These are phyloP conservation scores for Wickerhamomyces tratensis DNA, from an alignment of 805 yeast species.

Conservation along the genomic window DNA sequence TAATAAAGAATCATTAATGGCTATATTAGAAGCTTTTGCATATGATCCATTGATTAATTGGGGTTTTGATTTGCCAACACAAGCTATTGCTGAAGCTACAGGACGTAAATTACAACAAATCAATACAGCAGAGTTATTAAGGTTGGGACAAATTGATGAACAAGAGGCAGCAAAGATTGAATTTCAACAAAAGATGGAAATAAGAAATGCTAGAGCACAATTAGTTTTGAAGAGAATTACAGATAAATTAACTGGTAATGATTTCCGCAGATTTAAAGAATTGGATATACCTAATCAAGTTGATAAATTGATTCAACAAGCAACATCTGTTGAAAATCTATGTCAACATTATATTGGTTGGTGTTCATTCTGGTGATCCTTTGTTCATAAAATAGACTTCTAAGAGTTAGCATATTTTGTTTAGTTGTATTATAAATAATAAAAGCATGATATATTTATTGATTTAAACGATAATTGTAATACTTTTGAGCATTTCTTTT, in stretches of 20 bases:
- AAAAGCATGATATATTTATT: no score
- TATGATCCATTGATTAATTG: conserved; percentile 97
- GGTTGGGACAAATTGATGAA: conserved; percentile 68
- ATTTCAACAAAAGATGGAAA: conserved; percentile 57
- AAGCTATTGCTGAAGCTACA: conserved; percentile 64
- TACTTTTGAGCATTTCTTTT: no score
- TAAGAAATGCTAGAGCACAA: conserved; percentile 84
- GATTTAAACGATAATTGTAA: no score
- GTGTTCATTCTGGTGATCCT: conserved; percentile 90
- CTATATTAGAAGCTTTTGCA: conserved; percentile 95
- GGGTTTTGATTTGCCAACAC: conserved; percentile 93
- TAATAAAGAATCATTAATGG: conserved; percentile 94
- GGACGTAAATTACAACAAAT: conserved; percentile 59
- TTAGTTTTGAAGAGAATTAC: conserved; percentile 83
- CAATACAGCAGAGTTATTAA: conserved; percentile 60
- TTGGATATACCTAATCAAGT: conserved; percentile 85
- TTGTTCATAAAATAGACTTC: no score
- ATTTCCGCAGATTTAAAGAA: conserved; percentile 62
- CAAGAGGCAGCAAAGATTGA: conserved; percentile 67
- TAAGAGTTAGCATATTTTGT: no score
- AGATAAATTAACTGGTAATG: conserved; percentile 90
- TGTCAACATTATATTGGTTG: conserved; percentile 98
- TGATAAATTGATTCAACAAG: conserved; percentile 88
- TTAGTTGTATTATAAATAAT: no score
- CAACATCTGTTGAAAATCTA: conserved; percentile 89